A percentile compares a stretch with the other conserved stretches of the same genome.
These are phyloP conservation scores for Obba rivulosa DNA, from an alignment of 768 basidiomycete genomes.

Conservation along the genomic window DNA sequence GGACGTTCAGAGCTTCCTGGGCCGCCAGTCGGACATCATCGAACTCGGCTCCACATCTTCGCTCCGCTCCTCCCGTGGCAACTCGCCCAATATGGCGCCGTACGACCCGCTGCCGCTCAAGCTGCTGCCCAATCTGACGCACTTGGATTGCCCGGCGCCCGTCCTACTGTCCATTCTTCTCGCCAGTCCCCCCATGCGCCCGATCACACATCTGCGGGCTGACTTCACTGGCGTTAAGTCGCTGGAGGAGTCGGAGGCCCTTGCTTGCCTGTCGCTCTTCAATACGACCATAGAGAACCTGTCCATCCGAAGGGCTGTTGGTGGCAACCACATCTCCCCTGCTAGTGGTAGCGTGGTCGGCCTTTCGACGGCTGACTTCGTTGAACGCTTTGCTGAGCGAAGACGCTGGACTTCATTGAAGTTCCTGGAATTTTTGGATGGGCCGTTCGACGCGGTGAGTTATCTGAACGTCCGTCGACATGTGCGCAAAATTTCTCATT, in stretches of 20 bases:
- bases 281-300: constrained; percentile 4
- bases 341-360: background rate
- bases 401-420: constrained; percentile 2
- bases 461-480: background rate
- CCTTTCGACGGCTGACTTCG: background rate
- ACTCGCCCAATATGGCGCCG: background rate
- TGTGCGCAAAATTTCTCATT: background rate
- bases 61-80: background rate
- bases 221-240: constrained; percentile 1
- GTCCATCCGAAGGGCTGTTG: constrained; percentile 1
- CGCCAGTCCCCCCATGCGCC: constrained; percentile 1
- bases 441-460: constrained; percentile 6
- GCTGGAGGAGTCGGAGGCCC: constrained; percentile 1
- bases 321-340: background rate
- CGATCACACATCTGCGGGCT: constrained; percentile 1
- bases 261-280: background rate
- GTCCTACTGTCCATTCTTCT: constrained; percentile 4
- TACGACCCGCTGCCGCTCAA: constrained; percentile 2
- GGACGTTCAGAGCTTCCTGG: constrained; percentile 7
- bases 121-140: background rate
- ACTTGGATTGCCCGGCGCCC: constrained; percentile 4
- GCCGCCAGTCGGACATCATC: constrained; percentile 1
- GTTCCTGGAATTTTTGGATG: constrained; percentile 6
- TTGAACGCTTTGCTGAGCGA: background rate
- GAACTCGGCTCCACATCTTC: background rate